Conservation (phyloP, 768 basidiomycete genomes). For the Kwoniella mangroviensis region DNA sequence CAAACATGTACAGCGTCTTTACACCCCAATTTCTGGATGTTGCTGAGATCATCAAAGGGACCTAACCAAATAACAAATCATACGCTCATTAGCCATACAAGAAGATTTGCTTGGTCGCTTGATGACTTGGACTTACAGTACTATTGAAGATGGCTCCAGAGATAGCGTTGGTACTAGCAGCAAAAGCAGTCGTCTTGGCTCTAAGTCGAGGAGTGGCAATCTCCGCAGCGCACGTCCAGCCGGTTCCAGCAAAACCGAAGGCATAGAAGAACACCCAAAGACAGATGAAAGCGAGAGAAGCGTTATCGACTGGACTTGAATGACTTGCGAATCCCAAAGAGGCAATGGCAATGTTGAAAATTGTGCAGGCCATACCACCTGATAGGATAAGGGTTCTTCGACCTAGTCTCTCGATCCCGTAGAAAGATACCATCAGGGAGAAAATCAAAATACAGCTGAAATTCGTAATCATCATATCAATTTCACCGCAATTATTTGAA, state of each 20-base stretch:
- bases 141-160: conserved; percentile 35
- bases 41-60: conserved; percentile 15
- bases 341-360: conserved; percentile 22
- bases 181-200: conserved; percentile 35
- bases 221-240: conserved; percentile 38
- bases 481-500: background rate
- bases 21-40: conserved; percentile 32
- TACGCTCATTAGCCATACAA: no score
- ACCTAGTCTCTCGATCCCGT: conserved; percentile 34
- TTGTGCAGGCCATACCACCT: background rate
- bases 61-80: background rate
- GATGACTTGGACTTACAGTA: background rate
- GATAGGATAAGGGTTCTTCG: conserved; percentile 28
- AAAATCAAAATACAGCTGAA: conserved; percentile 24
- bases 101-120: no score
- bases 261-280: conserved; percentile 33
- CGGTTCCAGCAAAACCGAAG: conserved; percentile 26
- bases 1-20: conserved; percentile 35
- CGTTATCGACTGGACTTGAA: conserved; percentile 1
- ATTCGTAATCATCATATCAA: background rate
- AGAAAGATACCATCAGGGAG: conserved; percentile 32
- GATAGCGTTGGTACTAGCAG: conserved; percentile 26
- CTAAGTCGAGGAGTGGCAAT: conserved; percentile 32
- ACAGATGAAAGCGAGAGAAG: conserved; percentile 21
- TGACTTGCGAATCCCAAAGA: conserved; percentile 16